Evolutionary conservation across 2,329 filamentous ascomycete genomes (phyloP).

Genomic region (Colletotrichum sp.): DNA sequence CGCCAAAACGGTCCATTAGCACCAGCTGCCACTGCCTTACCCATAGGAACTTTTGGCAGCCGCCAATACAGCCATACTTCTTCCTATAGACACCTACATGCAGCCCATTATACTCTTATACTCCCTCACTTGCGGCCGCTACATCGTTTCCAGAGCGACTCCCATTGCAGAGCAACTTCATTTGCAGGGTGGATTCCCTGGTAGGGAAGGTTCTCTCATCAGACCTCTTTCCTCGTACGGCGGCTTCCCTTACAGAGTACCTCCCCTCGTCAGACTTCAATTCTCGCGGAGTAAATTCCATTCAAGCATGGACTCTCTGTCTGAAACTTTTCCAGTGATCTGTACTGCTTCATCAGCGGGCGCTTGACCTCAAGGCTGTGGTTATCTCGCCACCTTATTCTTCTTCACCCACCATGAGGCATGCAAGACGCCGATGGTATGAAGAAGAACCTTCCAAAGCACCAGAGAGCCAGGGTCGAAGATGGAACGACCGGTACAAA

Average conservation of each 20-base stretch:
- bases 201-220: not conserved
- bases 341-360: accelerated
- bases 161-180: not conserved
- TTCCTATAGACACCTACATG: accelerated
- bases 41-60: not conserved
- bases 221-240: not conserved
- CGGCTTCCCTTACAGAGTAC: accelerated
- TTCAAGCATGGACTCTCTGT: accelerated
- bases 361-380: not conserved
- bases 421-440: no score
- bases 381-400: not conserved
- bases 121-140: not conserved
- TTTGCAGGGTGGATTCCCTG: accelerated
- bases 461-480: accelerated
- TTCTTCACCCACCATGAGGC: not conserved
- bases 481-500: accelerated
- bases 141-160: accelerated
- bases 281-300: not conserved
- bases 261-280: not conserved
- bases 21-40: accelerated
- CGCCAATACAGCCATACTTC: not conserved
- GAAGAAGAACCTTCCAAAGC: no score
- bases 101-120: accelerated
- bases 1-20: no score
- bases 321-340: not conserved